Conservation (phyloP, 1,284 basidiomycete genomes). For the Microbotryum silenes-acaulis region DNA sequence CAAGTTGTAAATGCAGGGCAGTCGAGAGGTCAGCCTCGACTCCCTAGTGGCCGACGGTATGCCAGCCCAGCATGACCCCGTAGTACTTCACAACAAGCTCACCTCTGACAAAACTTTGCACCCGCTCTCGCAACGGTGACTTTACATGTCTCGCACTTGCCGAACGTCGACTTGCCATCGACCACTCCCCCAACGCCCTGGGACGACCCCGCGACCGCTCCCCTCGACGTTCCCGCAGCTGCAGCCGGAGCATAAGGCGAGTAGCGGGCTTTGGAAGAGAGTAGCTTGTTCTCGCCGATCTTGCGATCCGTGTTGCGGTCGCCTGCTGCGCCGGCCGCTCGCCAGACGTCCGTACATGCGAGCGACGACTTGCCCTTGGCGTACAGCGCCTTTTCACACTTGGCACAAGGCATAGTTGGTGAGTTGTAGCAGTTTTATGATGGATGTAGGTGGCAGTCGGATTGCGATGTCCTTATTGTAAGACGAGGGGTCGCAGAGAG, state of each 20-base stretch:
- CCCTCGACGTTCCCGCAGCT: constrained; percentile 1
- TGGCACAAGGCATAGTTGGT: constrained; percentile 32
- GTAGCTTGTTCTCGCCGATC: constrained; percentile 72
- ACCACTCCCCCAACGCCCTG: neutral
- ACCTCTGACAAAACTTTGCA: constrained; percentile 77
- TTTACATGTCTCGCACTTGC: constrained; percentile 75
- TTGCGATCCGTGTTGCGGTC: constrained; percentile 46
- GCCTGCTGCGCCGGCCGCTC: constrained; percentile 18
- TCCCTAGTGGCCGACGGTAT: too few relatives aligned
- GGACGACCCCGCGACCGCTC: constrained; percentile 1
- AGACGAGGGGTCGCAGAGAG: too few relatives aligned
- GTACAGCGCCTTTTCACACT: constrained; percentile 31
- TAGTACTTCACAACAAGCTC: constrained; percentile 18
- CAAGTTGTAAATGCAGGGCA: neutral
- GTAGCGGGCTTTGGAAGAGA: constrained; percentile 55
- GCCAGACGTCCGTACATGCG: constrained; percentile 25
- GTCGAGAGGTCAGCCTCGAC: neutral
- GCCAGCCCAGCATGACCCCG: neutral
- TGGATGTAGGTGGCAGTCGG: too few relatives aligned
- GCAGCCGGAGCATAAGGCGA: constrained; percentile 22
- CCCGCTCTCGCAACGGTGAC: constrained; percentile 68
- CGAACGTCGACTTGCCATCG: constrained; percentile 59
- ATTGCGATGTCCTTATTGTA: too few relatives aligned
- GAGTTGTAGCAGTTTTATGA: too few relatives aligned
- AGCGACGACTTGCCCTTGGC: constrained; percentile 7